Evolutionary conservation across 163 green algal species (phyloP).

Genomic region (Chlamydomonas reinhardtii): DNA sequence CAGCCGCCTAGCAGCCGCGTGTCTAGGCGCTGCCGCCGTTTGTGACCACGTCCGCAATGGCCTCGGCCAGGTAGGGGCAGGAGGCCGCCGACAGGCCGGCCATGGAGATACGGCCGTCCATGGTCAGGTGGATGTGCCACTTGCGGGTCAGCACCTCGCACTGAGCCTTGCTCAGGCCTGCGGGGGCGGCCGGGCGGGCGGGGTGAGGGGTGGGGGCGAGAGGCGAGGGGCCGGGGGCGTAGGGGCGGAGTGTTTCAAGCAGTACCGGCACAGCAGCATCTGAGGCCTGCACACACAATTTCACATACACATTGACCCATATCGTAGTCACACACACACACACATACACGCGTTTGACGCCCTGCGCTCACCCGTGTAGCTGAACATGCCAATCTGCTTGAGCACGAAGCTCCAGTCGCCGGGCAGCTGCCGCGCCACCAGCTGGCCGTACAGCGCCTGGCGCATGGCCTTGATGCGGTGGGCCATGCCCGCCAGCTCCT

Average conservation of each 20-base stretch:
- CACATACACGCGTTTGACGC: not conserved
- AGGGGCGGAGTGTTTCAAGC: no score
- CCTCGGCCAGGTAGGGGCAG: constrained; percentile 77
- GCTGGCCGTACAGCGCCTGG: constrained; percentile 64
- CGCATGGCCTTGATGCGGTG: constrained; percentile 89
- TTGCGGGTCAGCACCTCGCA: constrained; percentile 83
- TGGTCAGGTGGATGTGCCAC: constrained; percentile 90
- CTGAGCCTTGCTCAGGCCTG: constrained; percentile 66
- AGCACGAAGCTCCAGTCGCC: constrained; percentile 64
- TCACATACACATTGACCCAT: no score
- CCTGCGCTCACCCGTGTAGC: constrained; percentile 68
- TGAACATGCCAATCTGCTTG: constrained; percentile 81
- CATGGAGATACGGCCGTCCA: constrained; percentile 90
- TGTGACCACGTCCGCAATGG: constrained; percentile 72
- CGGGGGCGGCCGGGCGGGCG: not conserved
- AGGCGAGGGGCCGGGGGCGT: not conserved
- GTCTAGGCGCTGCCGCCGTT: not conserved
- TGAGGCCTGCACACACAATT: no score
- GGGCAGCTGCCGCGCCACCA: constrained; percentile 58
- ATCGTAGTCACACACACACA: not conserved
- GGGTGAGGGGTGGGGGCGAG: not conserved
- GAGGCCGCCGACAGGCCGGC: constrained; percentile 75
- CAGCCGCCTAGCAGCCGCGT: no score
- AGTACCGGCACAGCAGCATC: no score
- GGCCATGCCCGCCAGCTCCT: constrained; percentile 86